Evolutionary conservation across 441 rosid species (phyloP), one percentile per base, ranked within the genome.

Genomic region (Populus tomentosa): DNA sequence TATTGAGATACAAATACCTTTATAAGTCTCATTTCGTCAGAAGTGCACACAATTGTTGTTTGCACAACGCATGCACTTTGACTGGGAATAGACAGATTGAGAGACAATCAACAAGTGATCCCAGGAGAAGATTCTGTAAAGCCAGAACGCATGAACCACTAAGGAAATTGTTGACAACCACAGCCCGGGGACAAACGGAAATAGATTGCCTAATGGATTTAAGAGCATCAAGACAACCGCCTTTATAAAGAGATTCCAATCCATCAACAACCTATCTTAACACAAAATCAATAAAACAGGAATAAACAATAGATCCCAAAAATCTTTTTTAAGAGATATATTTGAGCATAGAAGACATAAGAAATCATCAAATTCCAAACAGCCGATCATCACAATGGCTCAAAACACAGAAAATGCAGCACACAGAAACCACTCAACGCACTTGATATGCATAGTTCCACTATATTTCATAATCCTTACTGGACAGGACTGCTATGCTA

Each of bases 221-320:
- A 59, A 92, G 70, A 30, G 83, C 67, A 68, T 85, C 85, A 30
- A 87, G 84, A 85, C 32, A 71, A 80, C 86, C 88, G 74, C 77
- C 86, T 64, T 86, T 77, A 67, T 78, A 46, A 75, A 81, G 83
- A 77, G 83, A 80, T 61, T 72, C 91, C 59, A 82, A 73, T 74
- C 88, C 93, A 79, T 93, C 99, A 71, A 92, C 79, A 77, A 92
- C 94, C 97, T 95, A 82, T 77, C 74, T 79, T 83, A 35, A 36
- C 33, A 80, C 38, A 72, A 16, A 76, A 68, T 40, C 20, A 77
- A 10, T 76, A 69, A 63, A 79, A 50, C 42, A 14, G 75, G 56
- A 81, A 67, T 5, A 66, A 21, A 26, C 7, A 32, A 68, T 10
- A 61, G 67, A 18, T n/a, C 20, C 33, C 35, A n/a, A 30, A 62